Conservation (phyloP, 352 stramenopile species). For the Globisporangium recalcitrans region DNA sequence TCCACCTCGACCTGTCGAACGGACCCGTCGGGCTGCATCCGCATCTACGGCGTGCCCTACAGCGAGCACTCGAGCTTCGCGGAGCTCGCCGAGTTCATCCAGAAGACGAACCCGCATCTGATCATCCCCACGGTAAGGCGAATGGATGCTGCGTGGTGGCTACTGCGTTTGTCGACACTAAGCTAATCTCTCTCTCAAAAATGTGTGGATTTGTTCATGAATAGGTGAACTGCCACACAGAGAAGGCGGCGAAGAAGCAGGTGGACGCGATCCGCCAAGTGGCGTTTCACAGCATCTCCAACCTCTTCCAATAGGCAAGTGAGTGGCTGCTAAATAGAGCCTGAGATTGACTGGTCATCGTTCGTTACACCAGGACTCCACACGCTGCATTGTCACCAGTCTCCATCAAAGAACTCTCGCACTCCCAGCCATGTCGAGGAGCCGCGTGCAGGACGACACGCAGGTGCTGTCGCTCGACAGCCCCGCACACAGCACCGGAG, state of each 20-base stretch:
- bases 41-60: constrained; percentile 94
- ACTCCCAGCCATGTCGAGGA: constrained; percentile 11
- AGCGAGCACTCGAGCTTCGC: constrained; percentile 95
- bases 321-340: background rate
- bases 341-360: background rate
- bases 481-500: background rate
- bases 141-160: too few relatives aligned
- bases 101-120: constrained; percentile 72
- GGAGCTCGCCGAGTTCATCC: constrained; percentile 92
- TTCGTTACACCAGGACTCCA: background rate
- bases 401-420: background rate
- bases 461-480: constrained; percentile 56
- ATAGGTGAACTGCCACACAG: constrained; percentile 71
- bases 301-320: constrained; percentile 28
- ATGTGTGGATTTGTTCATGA: background rate
- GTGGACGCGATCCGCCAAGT: constrained; percentile 56
- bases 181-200: too few relatives aligned
- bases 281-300: constrained; percentile 56
- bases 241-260: constrained; percentile 64
- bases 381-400: background rate
- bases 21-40: constrained; percentile 76
- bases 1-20: constrained; percentile 69
- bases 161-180: too few relatives aligned
- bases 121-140: constrained; percentile 90
- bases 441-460: constrained; percentile 7